phyloP scores from a whole-genome alignment of 805 yeast species.

The Debaryomyces maramus region DNA sequence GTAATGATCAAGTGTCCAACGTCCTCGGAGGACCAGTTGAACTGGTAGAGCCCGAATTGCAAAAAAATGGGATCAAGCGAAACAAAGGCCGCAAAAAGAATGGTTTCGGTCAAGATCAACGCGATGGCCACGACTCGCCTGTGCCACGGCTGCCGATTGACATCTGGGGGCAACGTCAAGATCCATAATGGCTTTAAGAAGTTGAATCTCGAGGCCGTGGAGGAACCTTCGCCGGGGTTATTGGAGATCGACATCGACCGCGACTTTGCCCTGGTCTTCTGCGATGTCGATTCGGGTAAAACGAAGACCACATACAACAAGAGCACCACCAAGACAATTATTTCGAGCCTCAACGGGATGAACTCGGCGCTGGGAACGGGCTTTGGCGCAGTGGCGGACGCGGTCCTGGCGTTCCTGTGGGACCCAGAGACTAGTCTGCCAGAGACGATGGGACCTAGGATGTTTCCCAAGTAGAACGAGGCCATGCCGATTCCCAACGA shows the following conservation, averaged over 20 bases:
- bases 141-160: too few species aligned
- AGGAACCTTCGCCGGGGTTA: too few species aligned
- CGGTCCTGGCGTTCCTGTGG: too few species aligned
- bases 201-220: slow-evolving; percentile 12
- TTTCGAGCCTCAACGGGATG: neutral
- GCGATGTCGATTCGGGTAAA: slow-evolving; percentile 68
- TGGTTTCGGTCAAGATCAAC: too few species aligned
- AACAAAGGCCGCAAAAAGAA: too few species aligned
- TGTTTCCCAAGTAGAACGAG: neutral
- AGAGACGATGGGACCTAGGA: slow-evolving; percentile 11
- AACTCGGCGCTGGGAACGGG: neutral
- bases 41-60: neutral
- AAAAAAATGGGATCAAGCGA: too few species aligned
- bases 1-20: neutral
- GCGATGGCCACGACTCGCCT: too few species aligned
- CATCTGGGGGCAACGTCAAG: slow-evolving; percentile 52
- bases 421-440: too few species aligned
- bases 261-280: slow-evolving; percentile 52
- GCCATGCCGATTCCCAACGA: neutral
- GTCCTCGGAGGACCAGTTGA: neutral
- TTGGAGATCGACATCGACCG: slow-evolving; percentile 33
- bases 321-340: slow-evolving; percentile 14
- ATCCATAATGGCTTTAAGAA: slow-evolving; percentile 50
- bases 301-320: slow-evolving; percentile 27
- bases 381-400: too few species aligned